These are phyloP conservation scores for Rhizopogon vinicolor DNA, from an alignment of 768 basidiomycete genomes.

Conservation along the genomic window DNA sequence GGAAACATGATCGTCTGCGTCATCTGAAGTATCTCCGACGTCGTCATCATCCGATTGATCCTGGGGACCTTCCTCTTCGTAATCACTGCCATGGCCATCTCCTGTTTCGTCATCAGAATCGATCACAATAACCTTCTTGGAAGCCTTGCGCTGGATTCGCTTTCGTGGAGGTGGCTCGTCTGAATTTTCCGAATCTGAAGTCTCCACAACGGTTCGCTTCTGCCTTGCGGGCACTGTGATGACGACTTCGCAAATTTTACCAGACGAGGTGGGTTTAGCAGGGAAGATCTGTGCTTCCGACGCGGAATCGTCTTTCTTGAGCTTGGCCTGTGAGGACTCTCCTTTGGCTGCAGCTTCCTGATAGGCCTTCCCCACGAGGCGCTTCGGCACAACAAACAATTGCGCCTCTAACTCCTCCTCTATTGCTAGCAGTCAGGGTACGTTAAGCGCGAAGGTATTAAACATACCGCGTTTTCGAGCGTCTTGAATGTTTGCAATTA, in stretches of 20 bases:
- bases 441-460: not conserved
- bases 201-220: slow-evolving; percentile 13
- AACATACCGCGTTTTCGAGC: slow-evolving; percentile 55
- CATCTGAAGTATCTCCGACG: slow-evolving; percentile 23
- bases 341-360: slow-evolving; percentile 50
- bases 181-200: slow-evolving; percentile 27
- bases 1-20: slow-evolving; percentile 18
- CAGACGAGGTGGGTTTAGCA: slow-evolving; percentile 30
- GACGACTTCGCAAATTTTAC: slow-evolving; percentile 53
- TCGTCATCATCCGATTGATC: slow-evolving; percentile 33
- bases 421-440: slow-evolving; percentile 17
- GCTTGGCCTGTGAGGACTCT: slow-evolving; percentile 17
- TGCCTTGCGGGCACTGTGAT: slow-evolving; percentile 31
- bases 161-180: slow-evolving; percentile 34
- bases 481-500: slow-evolving; percentile 59
- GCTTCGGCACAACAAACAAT: slow-evolving; percentile 47
- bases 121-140: slow-evolving; percentile 36
- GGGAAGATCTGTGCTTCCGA: slow-evolving; percentile 18
- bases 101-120: slow-evolving; percentile 52
- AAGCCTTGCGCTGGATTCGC: slow-evolving; percentile 31
- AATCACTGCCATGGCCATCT: slow-evolving; percentile 18
- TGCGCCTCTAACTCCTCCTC: slow-evolving; percentile 51
- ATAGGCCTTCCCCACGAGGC: slow-evolving; percentile 73
- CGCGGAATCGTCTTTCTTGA: slow-evolving; percentile 8
- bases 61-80: slow-evolving; percentile 21